A percentile compares a stretch with the other conserved stretches of the same genome.
Conservation (phyloP, 2,329 filamentous ascomycete genomes). For the Neurospora crassa region DNA sequence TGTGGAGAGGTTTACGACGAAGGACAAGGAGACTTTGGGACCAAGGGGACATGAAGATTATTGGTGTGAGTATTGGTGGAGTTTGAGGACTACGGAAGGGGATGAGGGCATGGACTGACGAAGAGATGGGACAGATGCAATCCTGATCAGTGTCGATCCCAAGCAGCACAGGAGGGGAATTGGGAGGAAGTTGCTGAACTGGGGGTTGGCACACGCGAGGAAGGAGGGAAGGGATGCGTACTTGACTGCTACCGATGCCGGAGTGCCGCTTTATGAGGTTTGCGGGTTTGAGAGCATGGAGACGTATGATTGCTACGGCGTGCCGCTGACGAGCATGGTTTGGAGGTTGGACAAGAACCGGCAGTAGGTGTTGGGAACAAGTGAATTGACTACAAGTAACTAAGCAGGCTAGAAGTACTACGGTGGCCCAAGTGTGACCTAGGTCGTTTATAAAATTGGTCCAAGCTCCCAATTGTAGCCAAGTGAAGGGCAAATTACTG, state of each 20-base stretch:
- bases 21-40: constrained; percentile 5
- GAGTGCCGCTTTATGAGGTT: constrained; percentile 15
- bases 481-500: too few relatives aligned
- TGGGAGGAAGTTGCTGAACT: constrained; percentile 15
- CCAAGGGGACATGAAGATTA: constrained; percentile 10
- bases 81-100: neutral
- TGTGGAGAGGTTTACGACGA: neutral
- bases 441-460: too few relatives aligned
- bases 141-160: constrained; percentile 17
- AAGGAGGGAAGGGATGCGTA: constrained; percentile 11
- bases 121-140: constrained; percentile 13
- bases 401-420: too few relatives aligned
- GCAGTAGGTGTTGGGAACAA: neutral
- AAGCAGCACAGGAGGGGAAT: constrained; percentile 19
- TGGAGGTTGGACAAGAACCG: constrained; percentile 5
- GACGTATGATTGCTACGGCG: constrained; percentile 1
- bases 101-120: neutral
- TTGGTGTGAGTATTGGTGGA: constrained; percentile 13
- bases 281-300: constrained; percentile 16
- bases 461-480: too few relatives aligned
- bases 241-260: constrained; percentile 15
- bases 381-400: too few relatives aligned
- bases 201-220: constrained; percentile 15
- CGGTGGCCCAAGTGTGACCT: too few relatives aligned
- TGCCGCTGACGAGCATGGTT: constrained; percentile 11